phyloP scores from a whole-genome alignment of 352 stramenopile genomes.

The Phytophthora foliorum region DNA sequence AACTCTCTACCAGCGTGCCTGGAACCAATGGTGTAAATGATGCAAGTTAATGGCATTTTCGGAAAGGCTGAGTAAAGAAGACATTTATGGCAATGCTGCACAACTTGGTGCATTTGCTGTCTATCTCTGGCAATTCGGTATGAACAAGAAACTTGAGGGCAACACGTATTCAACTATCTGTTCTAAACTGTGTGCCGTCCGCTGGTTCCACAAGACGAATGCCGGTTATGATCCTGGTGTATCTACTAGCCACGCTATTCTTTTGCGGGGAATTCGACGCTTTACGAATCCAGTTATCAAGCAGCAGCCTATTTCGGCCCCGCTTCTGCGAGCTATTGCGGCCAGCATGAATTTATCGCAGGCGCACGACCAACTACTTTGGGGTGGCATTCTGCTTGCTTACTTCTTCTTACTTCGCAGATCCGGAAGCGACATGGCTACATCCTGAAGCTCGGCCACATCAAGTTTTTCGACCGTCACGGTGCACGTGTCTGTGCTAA shows the following conservation, averaged over 20 bases:
- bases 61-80: neutral
- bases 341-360: neutral
- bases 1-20: no score
- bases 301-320: neutral
- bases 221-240: neutral
- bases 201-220: neutral
- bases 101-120: neutral
- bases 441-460: neutral
- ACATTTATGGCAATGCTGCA: neutral
- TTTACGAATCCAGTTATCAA: neutral
- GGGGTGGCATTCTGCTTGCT: neutral
- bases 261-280: neutral
- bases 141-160: neutral
- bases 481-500: neutral
- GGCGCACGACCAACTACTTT: neutral
- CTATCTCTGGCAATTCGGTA: no score
- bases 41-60: no score
- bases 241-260: no score
- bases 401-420: neutral
- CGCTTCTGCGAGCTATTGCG: neutral
- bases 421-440: neutral
- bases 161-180: neutral
- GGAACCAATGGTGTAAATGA: no score
- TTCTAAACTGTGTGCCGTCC: neutral
- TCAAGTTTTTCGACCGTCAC: neutral